Base-by-base conservation (phyloP, 202 grass and related monocot species). In the Panicum hallii region DNA sequence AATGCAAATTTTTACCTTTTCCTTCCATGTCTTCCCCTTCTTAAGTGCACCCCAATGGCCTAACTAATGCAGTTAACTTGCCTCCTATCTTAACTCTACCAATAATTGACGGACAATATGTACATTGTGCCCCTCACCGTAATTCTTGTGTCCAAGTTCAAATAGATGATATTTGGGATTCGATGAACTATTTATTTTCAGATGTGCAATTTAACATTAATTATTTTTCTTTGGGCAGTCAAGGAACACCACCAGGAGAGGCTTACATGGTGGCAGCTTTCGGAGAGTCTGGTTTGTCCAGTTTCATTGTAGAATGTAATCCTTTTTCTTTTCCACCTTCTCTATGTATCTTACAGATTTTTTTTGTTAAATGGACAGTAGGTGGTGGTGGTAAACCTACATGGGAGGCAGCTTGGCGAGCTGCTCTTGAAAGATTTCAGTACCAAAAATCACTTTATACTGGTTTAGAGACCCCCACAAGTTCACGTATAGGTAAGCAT, bases 201-300 rank as follows among this genome's bases (percentile, higher is more conserved):
- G 81, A 81, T 80, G 40, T 73, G 54, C 68, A 19, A 30, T 82
- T n/a, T 74, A 67, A 48, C 64, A 65, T n/a, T 81, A 78, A 34
- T 60, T 79, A 50, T 60, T 78, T 90, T 88, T 89, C 52, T 85
- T 85, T 88, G 56, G 75, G 63, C 91, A 99, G 97, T 84, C 97
- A 99, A 93, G 90, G 90, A 67, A 88, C 94, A 53, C 90, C 90
- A 61, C 97, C 97, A 47, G 88, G 84, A 82, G 97, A 99, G 88
- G 76, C 91, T 90, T 99, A 91, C 80, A 99, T 99, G 97, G 17
- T 87, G 52, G 92, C 97, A 68, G 97, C 97, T 83, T 99, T 99
- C 77, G 97, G 93, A 90, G 97, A 94, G 85, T 75, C 80, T 74
- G 97, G 97, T 99, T 72, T 41, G 90, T 93, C 63, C 82, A 11